These are phyloP conservation scores for Blastobotrys capitulatus DNA, from an alignment of 1,139 yeast species.

Conservation along the genomic window DNA sequence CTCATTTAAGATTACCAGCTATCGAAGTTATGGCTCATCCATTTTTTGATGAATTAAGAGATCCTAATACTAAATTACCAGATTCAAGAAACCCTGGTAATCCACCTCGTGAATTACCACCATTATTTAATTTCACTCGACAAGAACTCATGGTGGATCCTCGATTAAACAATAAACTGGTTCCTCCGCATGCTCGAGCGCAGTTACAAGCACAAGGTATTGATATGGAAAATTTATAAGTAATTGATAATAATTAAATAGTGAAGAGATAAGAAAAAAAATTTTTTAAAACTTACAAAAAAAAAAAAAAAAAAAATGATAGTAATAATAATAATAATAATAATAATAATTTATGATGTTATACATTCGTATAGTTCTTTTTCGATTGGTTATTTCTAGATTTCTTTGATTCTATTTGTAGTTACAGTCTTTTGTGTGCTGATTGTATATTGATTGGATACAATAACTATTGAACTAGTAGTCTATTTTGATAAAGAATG, in stretches of 20 bases:
- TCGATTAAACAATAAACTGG: constrained; percentile 34
- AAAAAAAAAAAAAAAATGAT: too few relatives aligned
- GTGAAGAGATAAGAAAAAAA: too few relatives aligned
- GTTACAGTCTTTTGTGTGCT: too few relatives aligned
- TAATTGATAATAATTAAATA: background rate
- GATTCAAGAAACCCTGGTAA: constrained; percentile 37
- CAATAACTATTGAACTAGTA: too few relatives aligned
- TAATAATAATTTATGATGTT: too few relatives aligned
- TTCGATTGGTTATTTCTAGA: too few relatives aligned
- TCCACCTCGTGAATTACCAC: constrained; percentile 36
- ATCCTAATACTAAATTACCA: constrained; percentile 50
- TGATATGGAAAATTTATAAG: constrained; percentile 33
- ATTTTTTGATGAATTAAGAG: constrained; percentile 72
- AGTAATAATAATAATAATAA: too few relatives aligned
- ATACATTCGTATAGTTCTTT: too few relatives aligned
- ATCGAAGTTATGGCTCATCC: constrained; percentile 62
- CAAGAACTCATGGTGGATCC: constrained; percentile 39
- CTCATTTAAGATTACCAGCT: constrained; percentile 63
- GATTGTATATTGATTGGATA: too few relatives aligned
- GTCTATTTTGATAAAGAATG: too few relatives aligned
- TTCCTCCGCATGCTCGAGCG: constrained; percentile 38
- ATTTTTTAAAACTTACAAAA: too few relatives aligned
- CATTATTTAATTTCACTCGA: constrained; percentile 37
- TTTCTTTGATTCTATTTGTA: too few relatives aligned
- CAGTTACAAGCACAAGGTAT: constrained; percentile 30